Percentiles rank a stretch among this genome's conserved stretches.
Conservation (phyloP, 1,284 basidiomycete species). For the Heliocybe sulcata region DNA sequence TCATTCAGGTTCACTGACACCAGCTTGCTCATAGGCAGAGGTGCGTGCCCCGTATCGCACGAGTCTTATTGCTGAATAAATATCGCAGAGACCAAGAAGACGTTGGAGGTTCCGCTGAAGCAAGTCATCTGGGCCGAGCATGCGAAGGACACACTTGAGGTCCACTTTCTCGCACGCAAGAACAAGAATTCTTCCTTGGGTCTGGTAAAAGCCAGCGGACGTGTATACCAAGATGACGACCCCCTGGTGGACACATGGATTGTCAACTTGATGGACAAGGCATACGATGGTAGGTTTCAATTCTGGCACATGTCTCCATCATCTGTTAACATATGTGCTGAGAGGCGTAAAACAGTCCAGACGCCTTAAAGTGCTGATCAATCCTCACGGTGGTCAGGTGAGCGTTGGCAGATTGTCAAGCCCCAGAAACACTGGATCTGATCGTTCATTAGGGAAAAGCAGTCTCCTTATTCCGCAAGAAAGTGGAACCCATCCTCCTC, state of each 20-base stretch:
- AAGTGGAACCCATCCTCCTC: conserved; percentile 74
- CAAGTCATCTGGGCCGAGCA: conserved; percentile 46
- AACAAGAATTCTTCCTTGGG: conserved; percentile 21
- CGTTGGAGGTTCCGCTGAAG: conserved; percentile 29
- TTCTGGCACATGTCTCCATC: conserved; percentile 3
- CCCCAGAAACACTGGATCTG: not conserved
- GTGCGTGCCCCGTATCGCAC: not conserved
- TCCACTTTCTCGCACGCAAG: conserved; percentile 40
- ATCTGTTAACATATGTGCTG: not conserved
- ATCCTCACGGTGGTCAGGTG: conserved; percentile 79
- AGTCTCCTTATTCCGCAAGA: conserved; percentile 48
- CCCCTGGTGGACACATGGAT: conserved; percentile 47
- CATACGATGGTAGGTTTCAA: conserved; percentile 54
- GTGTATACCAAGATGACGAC: conserved; percentile 28
- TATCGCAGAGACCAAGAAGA: conserved; percentile 18
- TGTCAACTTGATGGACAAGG: conserved; percentile 41
- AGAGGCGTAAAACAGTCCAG: conserved; percentile 44
- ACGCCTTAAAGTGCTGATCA: conserved; percentile 71
- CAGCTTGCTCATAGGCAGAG: not conserved
- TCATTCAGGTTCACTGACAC: not conserved
- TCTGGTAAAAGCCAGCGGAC: conserved; percentile 35
- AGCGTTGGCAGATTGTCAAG: conserved; percentile 8
- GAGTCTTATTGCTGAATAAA: conserved; percentile 3
- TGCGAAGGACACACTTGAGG: conserved; percentile 27
- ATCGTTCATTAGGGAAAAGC: conserved; percentile 57